Evolutionary conservation across 768 basidiomycete species (phyloP), one percentile per base, ranked within the genome.

Genomic region (Tricholoma matsutake): DNA sequence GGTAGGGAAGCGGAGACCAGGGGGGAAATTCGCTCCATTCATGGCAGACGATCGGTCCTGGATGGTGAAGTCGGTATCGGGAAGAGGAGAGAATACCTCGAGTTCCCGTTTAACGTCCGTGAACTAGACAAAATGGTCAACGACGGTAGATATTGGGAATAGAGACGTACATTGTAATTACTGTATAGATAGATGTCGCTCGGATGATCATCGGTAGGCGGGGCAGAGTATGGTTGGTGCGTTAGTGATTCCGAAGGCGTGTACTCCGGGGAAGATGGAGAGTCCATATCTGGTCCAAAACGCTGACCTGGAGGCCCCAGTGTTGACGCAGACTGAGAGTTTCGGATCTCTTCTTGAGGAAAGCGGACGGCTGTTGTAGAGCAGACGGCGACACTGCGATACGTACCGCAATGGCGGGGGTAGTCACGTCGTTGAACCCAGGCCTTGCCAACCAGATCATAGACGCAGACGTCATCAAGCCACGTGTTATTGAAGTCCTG

Each of bases 21-120:
- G 96, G 20, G 96, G 96, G 65, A 94, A 90, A 1, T 89, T 83
- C 11, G 84, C 78, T 18, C 91, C 92, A 16, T 80, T 80, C 94
- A 98, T 97, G 13, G 86, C 75, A 10, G 83, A 71, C 6, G 96
- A 96, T 34, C 87, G 85, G 69, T 96, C 92, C 61, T 86, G 83
- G 53, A 96, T 86, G 2, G 83, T 83, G 70, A 94, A 95, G 61
- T 89, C 85, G 16, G 83, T 78, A 66, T 88, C 84, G 1, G 91
- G 86, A 35, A 88, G 79, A 0, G 94, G 94, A 4, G 90, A 86
- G 71, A 98, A 88, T 32, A 98, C 83, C 76, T 97, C 94, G 54
- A 98, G 85, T 71, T 98, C 96, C 43, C 96, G 90, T 71, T 94
- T 91, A 63, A 98, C 96, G 69, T 97, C 94, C 58, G 91, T 92